Percentiles rank a stretch among this genome's conserved stretches.
Evolutionary conservation across 768 basidiomycete genomes (phyloP).

Genomic region (Boletus insuetus): DNA sequence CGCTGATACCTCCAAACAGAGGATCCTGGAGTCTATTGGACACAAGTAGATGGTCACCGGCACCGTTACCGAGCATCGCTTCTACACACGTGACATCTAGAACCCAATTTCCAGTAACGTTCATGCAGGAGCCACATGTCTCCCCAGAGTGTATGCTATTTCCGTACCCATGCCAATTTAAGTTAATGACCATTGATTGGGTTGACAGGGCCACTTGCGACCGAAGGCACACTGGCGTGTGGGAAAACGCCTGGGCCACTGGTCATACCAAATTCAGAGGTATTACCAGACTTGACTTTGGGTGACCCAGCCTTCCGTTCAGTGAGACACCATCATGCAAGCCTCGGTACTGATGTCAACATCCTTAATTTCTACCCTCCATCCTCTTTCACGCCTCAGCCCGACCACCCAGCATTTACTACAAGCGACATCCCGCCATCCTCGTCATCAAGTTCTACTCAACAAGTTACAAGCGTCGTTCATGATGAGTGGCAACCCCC

Average conservation of each 20-base stretch:
- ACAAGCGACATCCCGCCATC: background rate
- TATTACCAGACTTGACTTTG: too few relatives aligned
- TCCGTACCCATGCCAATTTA: too few relatives aligned
- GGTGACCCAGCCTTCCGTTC: too few relatives aligned
- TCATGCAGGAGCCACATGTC: background rate
- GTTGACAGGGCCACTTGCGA: background rate
- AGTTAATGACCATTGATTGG: background rate
- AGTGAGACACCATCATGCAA: too few relatives aligned
- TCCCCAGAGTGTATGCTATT: background rate
- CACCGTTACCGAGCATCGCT: too few relatives aligned
- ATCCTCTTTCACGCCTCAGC: background rate
- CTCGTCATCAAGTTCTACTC: too few relatives aligned
- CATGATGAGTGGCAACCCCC: background rate
- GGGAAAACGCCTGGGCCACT: background rate
- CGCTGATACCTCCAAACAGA: background rate
- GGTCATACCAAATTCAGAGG: too few relatives aligned
- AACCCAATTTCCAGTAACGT: too few relatives aligned
- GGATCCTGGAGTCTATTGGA: background rate
- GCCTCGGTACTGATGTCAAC: too few relatives aligned
- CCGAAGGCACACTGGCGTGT: background rate
- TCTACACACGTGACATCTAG: too few relatives aligned
- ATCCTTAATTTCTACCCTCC: too few relatives aligned
- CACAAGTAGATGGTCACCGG: background rate
- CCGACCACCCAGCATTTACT: background rate
- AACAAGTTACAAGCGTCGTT: too few relatives aligned